Conservation (phyloP, 2,329 filamentous ascomycete genomes). For the Alternaria postmessia region DNA sequence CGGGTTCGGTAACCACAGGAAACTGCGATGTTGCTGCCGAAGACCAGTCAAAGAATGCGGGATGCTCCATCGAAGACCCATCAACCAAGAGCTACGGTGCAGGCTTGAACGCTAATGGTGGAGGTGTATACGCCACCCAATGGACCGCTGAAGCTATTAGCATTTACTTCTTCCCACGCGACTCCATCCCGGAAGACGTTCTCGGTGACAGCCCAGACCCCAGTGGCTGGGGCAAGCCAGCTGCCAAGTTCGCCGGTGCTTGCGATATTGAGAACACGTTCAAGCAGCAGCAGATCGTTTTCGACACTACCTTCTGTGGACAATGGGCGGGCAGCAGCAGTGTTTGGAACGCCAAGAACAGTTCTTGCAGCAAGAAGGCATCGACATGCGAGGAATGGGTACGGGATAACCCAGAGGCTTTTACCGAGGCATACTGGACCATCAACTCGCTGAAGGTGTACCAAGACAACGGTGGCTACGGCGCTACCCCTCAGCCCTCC, state of each 20-base stretch:
- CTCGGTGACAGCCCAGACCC: slow-evolving; percentile 68
- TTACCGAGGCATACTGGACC: slow-evolving; percentile 77
- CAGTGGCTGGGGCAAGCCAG: slow-evolving; percentile 71
- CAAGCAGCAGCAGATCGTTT: slow-evolving; percentile 75
- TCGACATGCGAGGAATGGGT: slow-evolving; percentile 77
- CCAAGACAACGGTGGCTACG: slow-evolving; percentile 37
- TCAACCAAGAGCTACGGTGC: slow-evolving; percentile 58
- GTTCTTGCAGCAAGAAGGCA: slow-evolving; percentile 69
- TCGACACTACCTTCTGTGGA: slow-evolving; percentile 87
- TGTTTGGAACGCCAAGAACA: slow-evolving; percentile 63
- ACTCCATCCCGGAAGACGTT: slow-evolving; percentile 70
- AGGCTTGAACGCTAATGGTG: slow-evolving; percentile 60
- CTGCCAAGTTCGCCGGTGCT: slow-evolving; percentile 70
- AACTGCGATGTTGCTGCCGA: slow-evolving; percentile 60
- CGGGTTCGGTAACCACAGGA: slow-evolving; percentile 57
- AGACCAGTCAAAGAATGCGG: slow-evolving; percentile 51
- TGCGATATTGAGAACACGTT: slow-evolving; percentile 80
- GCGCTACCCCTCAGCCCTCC: slow-evolving; percentile 19
- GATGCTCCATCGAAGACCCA: slow-evolving; percentile 54
- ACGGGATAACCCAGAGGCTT: slow-evolving; percentile 71
- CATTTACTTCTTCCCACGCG: slow-evolving; percentile 84
- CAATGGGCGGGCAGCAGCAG: slow-evolving; percentile 76
- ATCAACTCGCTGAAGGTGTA: slow-evolving; percentile 60
- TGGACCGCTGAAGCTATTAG: slow-evolving; percentile 77
- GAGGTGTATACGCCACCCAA: slow-evolving; percentile 58